These are phyloP conservation scores for Ascochyta fabae DNA, from an alignment of 2,329 filamentous ascomycete species.

Conservation along the genomic window DNA sequence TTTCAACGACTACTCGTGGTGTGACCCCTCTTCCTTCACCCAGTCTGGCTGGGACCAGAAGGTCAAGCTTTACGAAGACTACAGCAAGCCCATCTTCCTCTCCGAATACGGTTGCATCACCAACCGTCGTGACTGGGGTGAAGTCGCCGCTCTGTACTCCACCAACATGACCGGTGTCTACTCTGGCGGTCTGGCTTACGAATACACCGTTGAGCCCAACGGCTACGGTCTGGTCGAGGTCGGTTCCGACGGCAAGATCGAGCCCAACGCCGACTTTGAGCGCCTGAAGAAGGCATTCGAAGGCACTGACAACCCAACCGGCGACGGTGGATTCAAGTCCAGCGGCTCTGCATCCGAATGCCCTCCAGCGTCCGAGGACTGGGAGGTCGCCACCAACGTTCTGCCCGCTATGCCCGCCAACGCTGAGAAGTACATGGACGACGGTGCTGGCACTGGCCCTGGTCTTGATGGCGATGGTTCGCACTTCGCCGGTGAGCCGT, in stretches of 20 bases:
- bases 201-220: slow-evolving; percentile 74
- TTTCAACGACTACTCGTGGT: slow-evolving; percentile 88
- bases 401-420: slow-evolving; percentile 64
- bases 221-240: slow-evolving; percentile 81
- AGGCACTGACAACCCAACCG: slow-evolving; percentile 59
- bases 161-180: slow-evolving; percentile 85
- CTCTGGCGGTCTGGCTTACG: slow-evolving; percentile 94
- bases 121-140: slow-evolving; percentile 80
- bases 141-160: slow-evolving; percentile 80
- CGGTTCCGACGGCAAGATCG: slow-evolving; percentile 58
- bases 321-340: slow-evolving; percentile 64
- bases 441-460: slow-evolving; percentile 63
- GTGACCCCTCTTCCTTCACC: slow-evolving; percentile 64
- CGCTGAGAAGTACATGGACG: slow-evolving; percentile 62
- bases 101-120: slow-evolving; percentile 92
- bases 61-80: slow-evolving; percentile 46
- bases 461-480: slow-evolving; percentile 60
- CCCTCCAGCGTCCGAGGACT: slow-evolving; percentile 60
- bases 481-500: slow-evolving; percentile 42
- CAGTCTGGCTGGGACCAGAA: slow-evolving; percentile 75
- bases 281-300: slow-evolving; percentile 59
- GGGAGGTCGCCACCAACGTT: slow-evolving; percentile 59
- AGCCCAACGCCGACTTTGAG: slow-evolving; percentile 68
- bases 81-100: slow-evolving; percentile 70
- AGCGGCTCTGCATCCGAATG: slow-evolving; percentile 61